phyloP scores from a whole-genome alignment of 305 asterid species.

The Ajuga reptans region DNA sequence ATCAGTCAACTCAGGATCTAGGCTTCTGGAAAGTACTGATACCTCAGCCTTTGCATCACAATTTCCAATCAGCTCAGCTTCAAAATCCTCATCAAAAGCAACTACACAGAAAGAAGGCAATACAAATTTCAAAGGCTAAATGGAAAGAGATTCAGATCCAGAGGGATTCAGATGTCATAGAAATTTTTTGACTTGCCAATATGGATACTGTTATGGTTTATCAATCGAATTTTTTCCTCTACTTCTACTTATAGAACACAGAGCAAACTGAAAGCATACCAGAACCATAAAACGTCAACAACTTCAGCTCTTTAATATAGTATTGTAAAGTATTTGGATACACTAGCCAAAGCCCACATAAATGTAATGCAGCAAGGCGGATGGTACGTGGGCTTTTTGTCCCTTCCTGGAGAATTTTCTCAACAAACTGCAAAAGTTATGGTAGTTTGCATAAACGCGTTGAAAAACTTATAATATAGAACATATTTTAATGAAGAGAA shows the following conservation, averaged over 20 bases:
- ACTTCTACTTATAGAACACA: constrained; percentile 1
- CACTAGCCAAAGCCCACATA: constrained; percentile 88
- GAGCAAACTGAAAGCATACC: constrained; percentile 39
- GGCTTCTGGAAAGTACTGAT: constrained; percentile 60
- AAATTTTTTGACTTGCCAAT: constrained; percentile 3
- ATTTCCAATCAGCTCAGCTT: constrained; percentile 84
- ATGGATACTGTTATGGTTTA: constrained; percentile 8
- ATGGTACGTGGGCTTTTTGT: constrained; percentile 96
- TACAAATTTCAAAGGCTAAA: not conserved
- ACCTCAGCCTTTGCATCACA: constrained; percentile 77
- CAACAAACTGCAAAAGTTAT: constrained; percentile 53
- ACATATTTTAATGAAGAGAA: constrained; percentile 17
- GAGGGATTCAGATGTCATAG: not conserved
- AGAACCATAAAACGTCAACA: constrained; percentile 87
- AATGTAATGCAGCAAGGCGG: constrained; percentile 86
- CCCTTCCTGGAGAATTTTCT: constrained; percentile 89
- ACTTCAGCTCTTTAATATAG: constrained; percentile 78
- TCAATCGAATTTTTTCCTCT: not conserved
- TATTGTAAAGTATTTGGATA: constrained; percentile 61
- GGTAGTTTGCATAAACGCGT: not conserved
- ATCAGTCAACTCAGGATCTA: constrained; percentile 79
- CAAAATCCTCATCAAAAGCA: constrained; percentile 98
- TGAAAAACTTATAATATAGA: constrained; percentile 10
- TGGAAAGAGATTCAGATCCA: not conserved
- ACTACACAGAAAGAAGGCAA: constrained; percentile 32